phyloP scores from a whole-genome alignment of 495 filamentous ascomycete genomes.

The Elasticomyces elasticus region DNA sequence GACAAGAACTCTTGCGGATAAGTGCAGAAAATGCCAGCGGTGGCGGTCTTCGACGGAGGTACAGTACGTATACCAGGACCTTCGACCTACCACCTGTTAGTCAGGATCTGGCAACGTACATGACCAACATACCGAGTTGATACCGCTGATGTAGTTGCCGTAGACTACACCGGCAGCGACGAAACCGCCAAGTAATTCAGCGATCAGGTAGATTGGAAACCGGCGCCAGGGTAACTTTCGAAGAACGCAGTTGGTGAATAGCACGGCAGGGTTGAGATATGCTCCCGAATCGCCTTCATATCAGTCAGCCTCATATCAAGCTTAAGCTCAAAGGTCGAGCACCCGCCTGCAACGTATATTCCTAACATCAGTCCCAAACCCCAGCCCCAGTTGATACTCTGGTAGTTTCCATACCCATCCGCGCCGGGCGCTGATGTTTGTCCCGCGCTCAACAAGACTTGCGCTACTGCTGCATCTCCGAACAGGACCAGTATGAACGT shows the following conservation, averaged over 20 bases:
- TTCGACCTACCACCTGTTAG: not conserved
- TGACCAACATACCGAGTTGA: not conserved
- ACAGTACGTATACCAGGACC: slow-evolving; percentile 39
- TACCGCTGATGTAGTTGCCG: slow-evolving; percentile 25
- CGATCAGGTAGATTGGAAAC: slow-evolving; percentile 29
- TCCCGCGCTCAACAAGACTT: slow-evolving; percentile 18
- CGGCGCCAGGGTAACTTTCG: slow-evolving; percentile 50
- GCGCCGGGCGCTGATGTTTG: slow-evolving; percentile 15
- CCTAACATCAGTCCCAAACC: slow-evolving; percentile 43
- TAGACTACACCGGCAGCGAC: slow-evolving; percentile 28
- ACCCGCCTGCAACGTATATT: slow-evolving; percentile 30
- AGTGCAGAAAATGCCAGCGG: slow-evolving; percentile 56
- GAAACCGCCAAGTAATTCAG: slow-evolving; percentile 29
- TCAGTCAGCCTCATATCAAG: slow-evolving; percentile 30
- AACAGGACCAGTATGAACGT: slow-evolving; percentile 43
- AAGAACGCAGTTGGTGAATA: slow-evolving; percentile 51
- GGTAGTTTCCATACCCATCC: slow-evolving; percentile 19
- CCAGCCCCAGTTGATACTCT: slow-evolving; percentile 23
- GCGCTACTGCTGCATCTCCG: slow-evolving; percentile 21
- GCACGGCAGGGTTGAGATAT: slow-evolving; percentile 56
- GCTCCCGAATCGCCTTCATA: slow-evolving; percentile 46
- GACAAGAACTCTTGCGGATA: slow-evolving; percentile 52
- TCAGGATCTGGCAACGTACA: no score
- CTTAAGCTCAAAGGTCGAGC: no score
- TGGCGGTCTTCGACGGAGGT: slow-evolving; percentile 41